Conservation (phyloP, 1,139 yeast species). For the Williopsis jadinii region DNA sequence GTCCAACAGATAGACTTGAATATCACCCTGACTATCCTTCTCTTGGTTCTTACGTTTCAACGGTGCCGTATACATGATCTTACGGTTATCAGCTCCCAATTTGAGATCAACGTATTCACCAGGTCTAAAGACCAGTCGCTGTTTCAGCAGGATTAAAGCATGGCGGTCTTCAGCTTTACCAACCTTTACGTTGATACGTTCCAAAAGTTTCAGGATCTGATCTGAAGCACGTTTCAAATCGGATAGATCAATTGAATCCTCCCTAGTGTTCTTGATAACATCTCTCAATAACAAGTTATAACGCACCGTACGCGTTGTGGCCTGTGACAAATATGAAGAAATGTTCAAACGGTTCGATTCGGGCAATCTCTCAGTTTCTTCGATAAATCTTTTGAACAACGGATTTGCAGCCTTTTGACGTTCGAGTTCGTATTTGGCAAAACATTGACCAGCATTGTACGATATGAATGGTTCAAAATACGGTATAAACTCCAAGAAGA, state of each 20-base stretch:
- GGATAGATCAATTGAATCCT: conserved; percentile 54
- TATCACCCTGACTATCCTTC: conserved; percentile 65
- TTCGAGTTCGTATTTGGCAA: conserved; percentile 93
- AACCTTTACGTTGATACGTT: conserved; percentile 78
- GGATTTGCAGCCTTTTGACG: conserved; percentile 88
- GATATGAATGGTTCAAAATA: conserved; percentile 87
- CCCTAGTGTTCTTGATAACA: conserved; percentile 73
- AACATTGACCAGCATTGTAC: conserved; percentile 94
- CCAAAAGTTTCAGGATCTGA: conserved; percentile 68
- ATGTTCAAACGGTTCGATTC: conserved; percentile 84
- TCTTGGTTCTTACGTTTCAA: conserved; percentile 73
- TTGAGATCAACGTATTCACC: conserved; percentile 90
- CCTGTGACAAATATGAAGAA: conserved; percentile 88
- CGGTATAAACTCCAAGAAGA: conserved; percentile 76
- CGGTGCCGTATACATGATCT: conserved; percentile 70
- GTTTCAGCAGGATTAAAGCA: conserved; percentile 80
- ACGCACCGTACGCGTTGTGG: conserved; percentile 93
- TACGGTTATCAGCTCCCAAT: conserved; percentile 73
- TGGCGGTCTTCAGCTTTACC: conserved; percentile 95
- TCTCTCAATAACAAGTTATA: conserved; percentile 83
- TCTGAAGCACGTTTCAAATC: conserved; percentile 69
- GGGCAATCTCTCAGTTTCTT: conserved; percentile 82
- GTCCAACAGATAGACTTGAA: conserved; percentile 77
- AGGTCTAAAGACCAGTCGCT: conserved; percentile 60
- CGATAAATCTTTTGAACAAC: conserved; percentile 85